phyloP scores from a whole-genome alignment of 2,329 filamentous ascomycete species.

The Fusarium nodosum region DNA sequence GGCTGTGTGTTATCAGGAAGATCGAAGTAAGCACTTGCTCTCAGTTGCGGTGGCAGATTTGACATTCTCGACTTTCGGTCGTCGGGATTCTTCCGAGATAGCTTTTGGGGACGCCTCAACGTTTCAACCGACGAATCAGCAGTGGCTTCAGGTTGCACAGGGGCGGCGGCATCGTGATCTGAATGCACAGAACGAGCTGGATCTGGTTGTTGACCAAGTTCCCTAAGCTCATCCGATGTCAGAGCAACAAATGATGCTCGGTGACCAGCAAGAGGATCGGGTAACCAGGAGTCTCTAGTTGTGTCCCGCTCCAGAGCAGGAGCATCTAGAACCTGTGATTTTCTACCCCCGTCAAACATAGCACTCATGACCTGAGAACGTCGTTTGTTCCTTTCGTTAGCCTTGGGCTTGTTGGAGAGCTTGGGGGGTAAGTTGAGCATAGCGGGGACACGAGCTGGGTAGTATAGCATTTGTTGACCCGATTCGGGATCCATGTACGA shows the following conservation, averaged over 20 bases:
- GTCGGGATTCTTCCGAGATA: slow-evolving; percentile 52
- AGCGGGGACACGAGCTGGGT: slow-evolving; percentile 92
- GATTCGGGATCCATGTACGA: slow-evolving; percentile 74
- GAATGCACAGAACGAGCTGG: slow-evolving; percentile 40
- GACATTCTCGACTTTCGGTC: slow-evolving; percentile 55
- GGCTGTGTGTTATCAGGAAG: slow-evolving; percentile 65
- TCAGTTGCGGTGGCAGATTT: slow-evolving; percentile 81
- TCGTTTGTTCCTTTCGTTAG: slow-evolving; percentile 74
- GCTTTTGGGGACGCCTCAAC: slow-evolving; percentile 53
- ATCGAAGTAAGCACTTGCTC: slow-evolving; percentile 94
- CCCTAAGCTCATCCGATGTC: slow-evolving; percentile 48
- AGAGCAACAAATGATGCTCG: slow-evolving; percentile 54
- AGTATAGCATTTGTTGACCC: slow-evolving; percentile 89
- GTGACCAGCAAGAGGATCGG: slow-evolving; percentile 60
- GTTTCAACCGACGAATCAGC: slow-evolving; percentile 40
- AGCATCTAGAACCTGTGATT: slow-evolving; percentile 42
- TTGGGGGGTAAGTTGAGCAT: slow-evolving; percentile 94
- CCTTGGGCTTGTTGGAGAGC: slow-evolving; percentile 79
- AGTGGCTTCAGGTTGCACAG: slow-evolving; percentile 37
- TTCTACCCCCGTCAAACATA: slow-evolving; percentile 59
- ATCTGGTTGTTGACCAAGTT: slow-evolving; percentile 37
- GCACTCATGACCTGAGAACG: slow-evolving; percentile 79
- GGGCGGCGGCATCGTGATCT: slow-evolving; percentile 23
- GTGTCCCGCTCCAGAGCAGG: slow-evolving; percentile 36
- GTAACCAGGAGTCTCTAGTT: slow-evolving; percentile 58